Evolutionary conservation across 306 rosid genomes (phyloP), one percentile per base, ranked within the genome.

Genomic region (Sophora flavescens): DNA sequence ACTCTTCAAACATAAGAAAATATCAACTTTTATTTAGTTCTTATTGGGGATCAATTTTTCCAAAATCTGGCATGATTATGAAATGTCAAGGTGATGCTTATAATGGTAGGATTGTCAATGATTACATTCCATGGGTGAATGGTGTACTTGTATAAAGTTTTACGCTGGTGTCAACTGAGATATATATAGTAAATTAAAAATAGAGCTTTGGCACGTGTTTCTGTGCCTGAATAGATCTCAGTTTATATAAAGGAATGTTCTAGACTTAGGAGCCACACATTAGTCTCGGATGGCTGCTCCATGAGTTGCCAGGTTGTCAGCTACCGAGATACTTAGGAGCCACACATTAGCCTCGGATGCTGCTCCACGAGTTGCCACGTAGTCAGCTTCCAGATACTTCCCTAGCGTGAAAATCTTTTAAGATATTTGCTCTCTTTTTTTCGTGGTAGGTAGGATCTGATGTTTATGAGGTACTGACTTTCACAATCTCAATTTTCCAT

Each of bases 91-190:
- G 36, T 18, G 36, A 73, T 14, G 59, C 59, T 70, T 76, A 26
- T 42, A 17, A 52, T 56, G 1, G 59, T 48, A 18, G 22, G 59
- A 63, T 72, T 53, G 78, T 62, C 48, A 58, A 47, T 67, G 50
- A 28, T 75, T 26, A 35, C 68, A 38, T 64, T 63, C 87, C 82
- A 65, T 80, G 36, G 58, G n/a, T 76, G 63, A 50, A 75, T 53
- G 74, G 48, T 14, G 36, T 57, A 75, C 30, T 0, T 15, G 64
- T 45, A 63, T 52, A 45, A 74, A 73, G 18, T 38, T 78, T 68
- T 28, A 6, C 30, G 51, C 50, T 26, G 16, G 58, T 38, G 48
- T 73, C 60, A 22, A 15, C 45, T 62, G 74, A 60, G 47, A 67
- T 36, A 73, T 61, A 42, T 6, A 53, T 16, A 33, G 18, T 44